Evolutionary conservation across 176 grass and related monocot genomes (phyloP).

Genomic region (Avena eriantha): DNA sequence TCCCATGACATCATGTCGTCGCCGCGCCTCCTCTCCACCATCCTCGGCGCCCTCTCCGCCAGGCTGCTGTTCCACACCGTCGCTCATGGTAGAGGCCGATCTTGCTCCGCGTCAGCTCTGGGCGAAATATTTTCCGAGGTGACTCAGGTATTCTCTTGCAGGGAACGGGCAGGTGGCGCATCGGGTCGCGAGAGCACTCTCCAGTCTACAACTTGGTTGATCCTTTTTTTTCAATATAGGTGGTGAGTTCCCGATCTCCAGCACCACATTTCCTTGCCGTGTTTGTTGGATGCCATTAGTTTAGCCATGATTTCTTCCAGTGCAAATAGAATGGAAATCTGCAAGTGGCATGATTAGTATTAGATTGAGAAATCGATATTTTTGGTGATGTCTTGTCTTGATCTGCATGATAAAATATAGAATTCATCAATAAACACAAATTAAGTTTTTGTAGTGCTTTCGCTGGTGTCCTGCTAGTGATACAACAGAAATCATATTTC

Average conservation of each 20-base stretch:
- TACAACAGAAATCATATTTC: conserved; percentile 57
- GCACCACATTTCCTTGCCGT: background rate
- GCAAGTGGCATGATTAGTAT: too few relatives aligned
- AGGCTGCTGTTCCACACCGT: conserved; percentile 40
- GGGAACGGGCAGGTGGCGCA: conserved; percentile 45
- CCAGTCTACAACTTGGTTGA: conserved; percentile 76
- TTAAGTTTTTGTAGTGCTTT: background rate
- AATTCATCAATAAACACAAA: background rate
- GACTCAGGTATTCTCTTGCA: conserved; percentile 35
- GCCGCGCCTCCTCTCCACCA: conserved; percentile 44
- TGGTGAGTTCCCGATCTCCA: conserved; percentile 42
- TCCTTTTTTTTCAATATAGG: conserved; percentile 67
- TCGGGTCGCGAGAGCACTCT: conserved; percentile 59
- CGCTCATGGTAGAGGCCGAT: conserved; percentile 6
- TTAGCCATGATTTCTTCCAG: too few relatives aligned
- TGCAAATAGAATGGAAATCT: too few relatives aligned
- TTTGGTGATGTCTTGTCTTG: background rate
- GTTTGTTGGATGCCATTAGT: background rate
- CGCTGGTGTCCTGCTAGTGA: background rate
- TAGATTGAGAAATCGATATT: background rate
- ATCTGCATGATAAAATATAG: background rate
- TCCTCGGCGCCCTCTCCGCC: conserved; percentile 37
- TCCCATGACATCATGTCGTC: conserved; percentile 58
- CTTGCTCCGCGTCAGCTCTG: background rate
- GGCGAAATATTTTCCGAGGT: background rate